A percentile compares a stretch with the other conserved stretches of the same genome.
Evolutionary conservation across 306 rosid genomes (phyloP).

Genomic region (Cicer cuneatum): DNA sequence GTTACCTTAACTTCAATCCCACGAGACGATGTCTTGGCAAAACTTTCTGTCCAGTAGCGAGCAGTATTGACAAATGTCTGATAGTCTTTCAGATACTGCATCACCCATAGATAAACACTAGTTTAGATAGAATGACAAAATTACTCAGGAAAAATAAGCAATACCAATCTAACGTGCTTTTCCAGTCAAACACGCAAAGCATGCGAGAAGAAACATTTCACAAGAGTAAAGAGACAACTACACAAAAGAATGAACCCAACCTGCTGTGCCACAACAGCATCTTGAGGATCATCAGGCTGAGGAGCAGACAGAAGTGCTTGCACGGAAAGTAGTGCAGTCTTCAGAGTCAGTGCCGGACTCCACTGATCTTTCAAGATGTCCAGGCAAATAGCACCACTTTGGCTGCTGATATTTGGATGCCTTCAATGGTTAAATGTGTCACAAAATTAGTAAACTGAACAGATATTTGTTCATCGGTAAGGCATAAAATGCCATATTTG

Average conservation of each 20-base stretch:
- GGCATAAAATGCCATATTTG: constrained; percentile 27
- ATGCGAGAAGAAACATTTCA: constrained; percentile 18
- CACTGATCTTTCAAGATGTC: constrained; percentile 97
- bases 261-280: constrained; percentile 98
- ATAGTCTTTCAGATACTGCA: constrained; percentile 83
- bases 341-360: constrained; percentile 98
- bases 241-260: constrained; percentile 47
- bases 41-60: constrained; percentile 94
- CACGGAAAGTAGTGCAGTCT: constrained; percentile 97
- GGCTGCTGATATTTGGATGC: constrained; percentile 99
- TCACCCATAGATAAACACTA: constrained; percentile 29
- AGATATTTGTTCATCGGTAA: constrained; percentile 17
- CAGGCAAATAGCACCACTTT: constrained; percentile 97
- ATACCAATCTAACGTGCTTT: not conserved
- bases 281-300: constrained; percentile 99
- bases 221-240: constrained; percentile 4
- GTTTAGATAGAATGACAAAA: constrained; percentile 32
- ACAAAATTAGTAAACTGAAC: constrained; percentile 35
- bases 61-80: constrained; percentile 93
- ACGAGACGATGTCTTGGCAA: constrained; percentile 80
- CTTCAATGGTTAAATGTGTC: constrained; percentile 57
- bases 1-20: constrained; percentile 90
- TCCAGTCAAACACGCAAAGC: constrained; percentile 22
- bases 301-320: constrained; percentile 99
- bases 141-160: constrained; percentile 6